phyloP scores from a whole-genome alignment of 2,329 filamentous ascomycete species.

The Penicillium frequentans region DNA sequence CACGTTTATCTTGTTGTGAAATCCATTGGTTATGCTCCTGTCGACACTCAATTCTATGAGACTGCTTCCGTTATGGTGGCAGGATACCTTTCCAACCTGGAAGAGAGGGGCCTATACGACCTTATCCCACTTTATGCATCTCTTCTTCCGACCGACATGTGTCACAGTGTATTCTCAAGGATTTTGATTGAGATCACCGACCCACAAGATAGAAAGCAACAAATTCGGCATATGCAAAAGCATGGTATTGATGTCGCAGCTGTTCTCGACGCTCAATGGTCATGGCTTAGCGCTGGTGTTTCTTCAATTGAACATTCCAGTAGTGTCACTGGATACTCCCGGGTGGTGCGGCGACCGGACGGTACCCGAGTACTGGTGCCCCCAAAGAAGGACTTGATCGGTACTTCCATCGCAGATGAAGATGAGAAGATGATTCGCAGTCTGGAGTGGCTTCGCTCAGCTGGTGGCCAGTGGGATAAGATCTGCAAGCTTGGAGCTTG shows the following conservation, averaged over 20 bases:
- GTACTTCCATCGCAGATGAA: constrained; percentile 57
- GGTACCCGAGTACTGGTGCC: constrained; percentile 57
- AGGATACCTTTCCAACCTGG: constrained; percentile 78
- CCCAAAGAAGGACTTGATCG: constrained; percentile 71
- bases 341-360: constrained; percentile 53
- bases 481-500: constrained; percentile 68
- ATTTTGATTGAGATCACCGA: constrained; percentile 74
- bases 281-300: constrained; percentile 40
- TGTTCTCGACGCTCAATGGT: constrained; percentile 71
- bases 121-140: constrained; percentile 87
- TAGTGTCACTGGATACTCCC: constrained; percentile 32
- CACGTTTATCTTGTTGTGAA: constrained; percentile 69
- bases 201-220: constrained; percentile 62
- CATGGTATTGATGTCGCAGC: constrained; percentile 70
- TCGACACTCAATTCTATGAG: constrained; percentile 60
- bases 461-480: constrained; percentile 70
- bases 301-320: constrained; percentile 34
- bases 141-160: constrained; percentile 64
- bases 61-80: constrained; percentile 65
- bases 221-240: constrained; percentile 73
- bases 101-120: constrained; percentile 70
- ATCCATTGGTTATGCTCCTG: constrained; percentile 53
- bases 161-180: constrained; percentile 70
- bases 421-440: constrained; percentile 75
- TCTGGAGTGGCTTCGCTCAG: constrained; percentile 79